Evolutionary conservation across 192 early-diverging fungal species (phyloP).

Genomic region (Umbelopsis sp.): DNA sequence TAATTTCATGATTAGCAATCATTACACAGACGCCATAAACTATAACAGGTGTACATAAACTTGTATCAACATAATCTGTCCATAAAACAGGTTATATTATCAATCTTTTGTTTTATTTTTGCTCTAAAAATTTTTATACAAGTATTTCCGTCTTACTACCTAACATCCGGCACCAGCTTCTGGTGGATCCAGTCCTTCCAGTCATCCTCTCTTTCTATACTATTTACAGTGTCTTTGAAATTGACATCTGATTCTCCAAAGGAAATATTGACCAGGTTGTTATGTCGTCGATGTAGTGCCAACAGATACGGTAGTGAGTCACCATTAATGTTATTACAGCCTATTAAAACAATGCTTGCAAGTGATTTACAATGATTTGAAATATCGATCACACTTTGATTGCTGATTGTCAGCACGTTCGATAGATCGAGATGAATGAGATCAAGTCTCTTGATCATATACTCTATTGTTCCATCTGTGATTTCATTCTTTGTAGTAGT

Average conservation of each 20-base stretch:
- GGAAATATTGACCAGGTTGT: background rate
- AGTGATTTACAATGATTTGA: background rate
- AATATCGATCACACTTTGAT: background rate
- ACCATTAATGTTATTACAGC: background rate
- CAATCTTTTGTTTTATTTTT: no score
- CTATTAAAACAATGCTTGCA: background rate
- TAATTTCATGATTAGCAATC: no score
- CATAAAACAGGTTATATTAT: no score
- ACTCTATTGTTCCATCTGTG: background rate
- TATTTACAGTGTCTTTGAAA: slow-evolving; percentile 5
- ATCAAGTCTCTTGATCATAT: background rate
- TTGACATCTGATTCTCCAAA: background rate
- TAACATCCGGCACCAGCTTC: background rate
- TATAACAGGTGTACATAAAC: no score
- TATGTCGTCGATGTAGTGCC: background rate
- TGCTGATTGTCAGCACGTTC: background rate
- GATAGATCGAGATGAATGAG: slow-evolving; percentile 2
- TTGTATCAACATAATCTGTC: no score
- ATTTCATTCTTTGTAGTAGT: background rate
- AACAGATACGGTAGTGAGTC: background rate
- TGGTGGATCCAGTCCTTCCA: slow-evolving; percentile 11
- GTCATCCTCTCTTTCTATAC: background rate
- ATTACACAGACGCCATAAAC: no score
- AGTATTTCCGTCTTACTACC: background rate
- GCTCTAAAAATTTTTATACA: background rate